Percentiles rank a stretch among this genome's conserved stretches.
These are phyloP conservation scores for Hyaloperonospora brassicae DNA, from an alignment of 352 stramenopile species.

Conservation along the genomic window DNA sequence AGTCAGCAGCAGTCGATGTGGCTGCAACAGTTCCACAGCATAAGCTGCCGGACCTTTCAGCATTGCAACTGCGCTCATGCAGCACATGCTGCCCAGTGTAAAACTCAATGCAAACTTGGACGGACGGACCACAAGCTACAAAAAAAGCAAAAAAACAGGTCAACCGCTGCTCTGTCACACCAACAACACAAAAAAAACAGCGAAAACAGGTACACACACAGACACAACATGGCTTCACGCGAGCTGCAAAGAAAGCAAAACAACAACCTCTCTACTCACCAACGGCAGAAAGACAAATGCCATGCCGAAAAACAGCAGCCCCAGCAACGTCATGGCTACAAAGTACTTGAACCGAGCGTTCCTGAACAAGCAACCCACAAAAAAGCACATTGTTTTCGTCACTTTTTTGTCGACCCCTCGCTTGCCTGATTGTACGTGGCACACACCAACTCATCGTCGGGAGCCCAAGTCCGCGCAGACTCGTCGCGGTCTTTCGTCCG, in stretches of 20 bases:
- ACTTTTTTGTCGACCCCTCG: neutral
- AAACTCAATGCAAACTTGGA: slow-evolving; percentile 82
- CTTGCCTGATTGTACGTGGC: neutral
- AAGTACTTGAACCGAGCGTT: slow-evolving; percentile 79
- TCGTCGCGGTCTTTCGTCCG: slow-evolving; percentile 34
- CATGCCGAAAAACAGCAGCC: slow-evolving; percentile 78
- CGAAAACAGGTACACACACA: no score
- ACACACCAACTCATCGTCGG: slow-evolving; percentile 51
- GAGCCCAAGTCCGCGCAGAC: slow-evolving; percentile 21
- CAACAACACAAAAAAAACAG: slow-evolving; percentile 3
- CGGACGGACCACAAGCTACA: slow-evolving; percentile 64
- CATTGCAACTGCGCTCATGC: slow-evolving; percentile 69
- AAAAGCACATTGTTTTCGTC: neutral
- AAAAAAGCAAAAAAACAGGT: slow-evolving; percentile 1
- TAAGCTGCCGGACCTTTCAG: slow-evolving; percentile 63
- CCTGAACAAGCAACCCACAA: slow-evolving; percentile 18
- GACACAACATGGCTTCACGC: neutral
- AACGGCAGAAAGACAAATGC: slow-evolving; percentile 69
- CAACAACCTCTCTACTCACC: slow-evolving; percentile 12
- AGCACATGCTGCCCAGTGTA: slow-evolving; percentile 69
- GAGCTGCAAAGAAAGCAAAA: no score
- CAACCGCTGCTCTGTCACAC: slow-evolving; percentile 1
- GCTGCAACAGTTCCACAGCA: slow-evolving; percentile 43
- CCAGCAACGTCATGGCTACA: slow-evolving; percentile 60
- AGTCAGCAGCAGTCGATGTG: slow-evolving; percentile 55